Evolutionary conservation across 148 eudicot species (phyloP), one percentile per base, ranked within the genome.

Genomic region (Polygonum maritimum): DNA sequence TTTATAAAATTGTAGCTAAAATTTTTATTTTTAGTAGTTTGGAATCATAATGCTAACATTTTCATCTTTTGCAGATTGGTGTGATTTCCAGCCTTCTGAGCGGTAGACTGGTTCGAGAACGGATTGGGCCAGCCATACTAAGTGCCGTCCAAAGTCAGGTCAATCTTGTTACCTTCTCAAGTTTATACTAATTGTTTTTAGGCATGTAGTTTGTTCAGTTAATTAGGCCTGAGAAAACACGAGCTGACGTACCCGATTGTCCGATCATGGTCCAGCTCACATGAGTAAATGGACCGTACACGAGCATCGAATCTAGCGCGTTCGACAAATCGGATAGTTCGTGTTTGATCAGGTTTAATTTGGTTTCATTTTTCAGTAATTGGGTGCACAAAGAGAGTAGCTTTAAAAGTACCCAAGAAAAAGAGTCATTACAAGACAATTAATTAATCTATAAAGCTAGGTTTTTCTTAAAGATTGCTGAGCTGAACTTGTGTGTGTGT

Each of bases 131-230:
- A 5, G 98, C 98, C 36, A 92, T 94, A 93, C 73, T 94, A 36
- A 92, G 97, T 88, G 97, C 97, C 48, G 98, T 94, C 41, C 98
- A 92, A 82, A 94, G 94, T 80, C 97, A 94, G 98, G 98, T 91
- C 89, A 11, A 33, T 26, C 4, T 49, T 49, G n/a, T 49, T 22
- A 12, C 18, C 8, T 39, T 67, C 52, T 31, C 44, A 52, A 67
- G 18, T 36, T 13, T 5, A 44, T 44, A 44, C 7, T 44, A 44
- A 39, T 1, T 39, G 7, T 39, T 39, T 39, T 39, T 39, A 39
- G 41, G 41, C 41, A 39, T 39, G 41, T 39, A 7, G 7, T 39
- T 39, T 7, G 7, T 39, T 39, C 7, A 39, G 41, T 39, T 39
- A 26, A 26, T 26, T 39, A 39, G 41, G 7, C 41, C 41, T 2